These are phyloP conservation scores for Monosporozyma servazzii DNA, from an alignment of 805 yeast species.

Conservation along the genomic window DNA sequence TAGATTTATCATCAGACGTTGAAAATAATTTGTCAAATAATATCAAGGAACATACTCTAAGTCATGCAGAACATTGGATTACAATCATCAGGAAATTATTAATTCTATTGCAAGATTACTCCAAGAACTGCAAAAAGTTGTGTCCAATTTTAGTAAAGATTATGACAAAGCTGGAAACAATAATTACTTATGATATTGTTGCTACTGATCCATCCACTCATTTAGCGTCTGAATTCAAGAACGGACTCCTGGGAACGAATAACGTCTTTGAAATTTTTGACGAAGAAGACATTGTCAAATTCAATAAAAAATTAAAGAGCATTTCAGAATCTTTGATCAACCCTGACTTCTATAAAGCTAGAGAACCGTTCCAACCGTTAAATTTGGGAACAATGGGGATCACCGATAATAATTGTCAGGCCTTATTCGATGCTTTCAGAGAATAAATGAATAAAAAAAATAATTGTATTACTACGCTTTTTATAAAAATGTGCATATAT, in stretches of 20 bases:
- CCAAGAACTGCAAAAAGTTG: conserved; percentile 22
- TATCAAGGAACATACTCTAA: conserved; percentile 3
- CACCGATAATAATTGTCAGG: conserved; percentile 14
- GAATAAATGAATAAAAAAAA: background rate
- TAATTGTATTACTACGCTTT: background rate
- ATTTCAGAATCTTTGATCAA: conserved; percentile 27
- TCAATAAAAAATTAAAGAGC: conserved; percentile 14
- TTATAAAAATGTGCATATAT: background rate
- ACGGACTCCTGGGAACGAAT: background rate
- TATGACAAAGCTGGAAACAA: conserved; percentile 11
- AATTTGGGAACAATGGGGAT: conserved; percentile 18
- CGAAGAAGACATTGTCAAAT: conserved; percentile 9
- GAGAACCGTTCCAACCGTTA: conserved; percentile 13
- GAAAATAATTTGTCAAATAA: background rate
- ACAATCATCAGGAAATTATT: conserved; percentile 18
- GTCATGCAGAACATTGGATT: conserved; percentile 12
- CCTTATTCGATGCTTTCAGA: conserved; percentile 14
- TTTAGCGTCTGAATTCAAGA: conserved; percentile 1
- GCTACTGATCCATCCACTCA: background rate
- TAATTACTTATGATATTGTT: conserved; percentile 4
- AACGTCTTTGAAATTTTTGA: conserved; percentile 17
- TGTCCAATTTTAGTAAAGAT: conserved; percentile 14
- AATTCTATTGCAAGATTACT: conserved; percentile 24
- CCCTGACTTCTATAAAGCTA: conserved; percentile 21
- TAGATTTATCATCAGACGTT: background rate